phyloP scores from a whole-genome alignment of 306 rosid genomes.

The Vachellia pachyceras region DNA sequence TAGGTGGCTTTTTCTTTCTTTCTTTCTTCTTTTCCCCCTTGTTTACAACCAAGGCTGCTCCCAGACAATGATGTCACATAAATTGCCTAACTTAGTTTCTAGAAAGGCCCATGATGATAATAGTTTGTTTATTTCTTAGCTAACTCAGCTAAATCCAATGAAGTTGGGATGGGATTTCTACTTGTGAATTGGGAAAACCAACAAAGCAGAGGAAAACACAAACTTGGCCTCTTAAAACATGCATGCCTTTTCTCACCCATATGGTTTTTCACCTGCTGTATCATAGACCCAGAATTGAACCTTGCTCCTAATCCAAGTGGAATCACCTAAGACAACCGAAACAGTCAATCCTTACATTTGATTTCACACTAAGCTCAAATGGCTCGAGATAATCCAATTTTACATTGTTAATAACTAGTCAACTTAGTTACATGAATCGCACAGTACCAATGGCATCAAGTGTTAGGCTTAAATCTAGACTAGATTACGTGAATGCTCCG shows the following conservation, averaged over 20 bases:
- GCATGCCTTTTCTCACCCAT: neutral
- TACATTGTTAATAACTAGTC: too few species aligned
- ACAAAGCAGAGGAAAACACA: constrained; percentile 3
- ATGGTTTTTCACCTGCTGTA: neutral
- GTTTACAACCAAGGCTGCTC: neutral
- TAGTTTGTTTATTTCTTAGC: neutral
- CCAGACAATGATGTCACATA: neutral
- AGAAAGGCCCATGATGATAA: neutral
- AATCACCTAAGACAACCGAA: neutral
- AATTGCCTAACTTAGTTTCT: neutral
- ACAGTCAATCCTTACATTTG: neutral
- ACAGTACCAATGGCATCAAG: neutral
- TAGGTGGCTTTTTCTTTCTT: too few species aligned
- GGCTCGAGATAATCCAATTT: neutral
- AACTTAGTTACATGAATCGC: too few species aligned
- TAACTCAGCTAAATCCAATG: neutral
- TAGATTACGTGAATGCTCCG: neutral
- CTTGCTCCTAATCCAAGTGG: neutral
- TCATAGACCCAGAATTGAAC: neutral
- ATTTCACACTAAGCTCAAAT: neutral
- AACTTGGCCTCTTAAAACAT: neutral
- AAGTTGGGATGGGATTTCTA: neutral
- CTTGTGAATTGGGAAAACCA: neutral
- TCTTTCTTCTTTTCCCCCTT: neutral
- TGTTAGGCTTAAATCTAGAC: too few species aligned